A percentile compares a stretch with the other conserved stretches of the same genome.
Evolutionary conservation across 345 rosid genomes (phyloP).

Genomic region (Acer yangbiense): DNA sequence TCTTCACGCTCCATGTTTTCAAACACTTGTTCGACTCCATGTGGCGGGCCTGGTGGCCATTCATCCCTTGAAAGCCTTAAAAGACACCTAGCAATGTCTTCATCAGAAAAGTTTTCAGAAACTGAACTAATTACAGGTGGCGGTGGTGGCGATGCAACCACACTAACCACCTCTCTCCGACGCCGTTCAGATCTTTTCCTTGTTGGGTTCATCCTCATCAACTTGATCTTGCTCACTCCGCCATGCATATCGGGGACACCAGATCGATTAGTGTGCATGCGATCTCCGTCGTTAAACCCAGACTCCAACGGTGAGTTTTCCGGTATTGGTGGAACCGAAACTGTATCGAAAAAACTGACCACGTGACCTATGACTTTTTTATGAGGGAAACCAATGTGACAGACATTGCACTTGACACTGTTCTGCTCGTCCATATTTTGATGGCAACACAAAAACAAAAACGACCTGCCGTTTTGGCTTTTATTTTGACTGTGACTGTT

Average conservation of each 20-base stretch:
- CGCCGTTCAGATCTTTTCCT: conserved; percentile 34
- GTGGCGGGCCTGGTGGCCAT: conserved; percentile 35
- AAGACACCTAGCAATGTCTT: conserved; percentile 49
- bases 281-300: no score
- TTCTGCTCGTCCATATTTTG: no score
- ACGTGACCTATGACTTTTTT: no score
- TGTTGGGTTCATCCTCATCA: conserved; percentile 15
- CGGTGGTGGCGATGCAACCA: neutral
- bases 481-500: no score
- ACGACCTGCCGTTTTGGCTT: no score
- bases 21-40: neutral
- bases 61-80: conserved; percentile 50
- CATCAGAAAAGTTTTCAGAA: conserved; percentile 24
- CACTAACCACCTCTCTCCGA: neutral
- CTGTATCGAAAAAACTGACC: no score
- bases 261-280: conserved; percentile 22
- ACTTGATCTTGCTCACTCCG: conserved; percentile 31
- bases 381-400: no score
- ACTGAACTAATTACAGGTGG: conserved; percentile 28
- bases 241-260: conserved; percentile 5
- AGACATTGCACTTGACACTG: no score
- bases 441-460: no score
- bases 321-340: no score
- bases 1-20: neutral
- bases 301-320: no score